Evolutionary conservation across 2,329 filamentous ascomycete species (phyloP).

Genomic region (Xylaria arbuscula): DNA sequence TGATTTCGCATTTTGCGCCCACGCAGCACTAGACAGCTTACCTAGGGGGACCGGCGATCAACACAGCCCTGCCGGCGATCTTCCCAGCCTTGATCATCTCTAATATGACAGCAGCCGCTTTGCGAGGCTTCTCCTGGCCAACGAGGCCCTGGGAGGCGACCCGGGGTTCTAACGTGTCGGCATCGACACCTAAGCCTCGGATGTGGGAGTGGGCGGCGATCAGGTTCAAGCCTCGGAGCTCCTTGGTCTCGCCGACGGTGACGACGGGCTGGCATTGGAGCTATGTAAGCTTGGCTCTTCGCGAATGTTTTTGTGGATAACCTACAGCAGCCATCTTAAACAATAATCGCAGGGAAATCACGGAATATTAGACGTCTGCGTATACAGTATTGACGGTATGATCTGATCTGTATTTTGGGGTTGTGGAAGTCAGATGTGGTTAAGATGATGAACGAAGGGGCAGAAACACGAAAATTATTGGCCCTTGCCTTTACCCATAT

Average conservation of each 20-base stretch:
- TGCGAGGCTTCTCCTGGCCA: constrained; percentile 94
- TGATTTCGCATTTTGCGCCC: too few species aligned
- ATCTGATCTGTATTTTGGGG: not conserved
- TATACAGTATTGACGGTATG: not conserved
- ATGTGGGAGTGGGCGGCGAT: constrained; percentile 99
- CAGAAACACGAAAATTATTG: constrained; percentile 39
- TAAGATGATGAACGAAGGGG: constrained; percentile 20
- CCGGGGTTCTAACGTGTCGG: constrained; percentile 88
- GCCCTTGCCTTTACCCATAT: constrained; percentile 22
- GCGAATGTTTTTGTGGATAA: constrained; percentile 34
- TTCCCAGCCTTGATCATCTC: constrained; percentile 99
- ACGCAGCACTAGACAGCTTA: constrained; percentile 49
- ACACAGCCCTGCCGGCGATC: constrained; percentile 92
- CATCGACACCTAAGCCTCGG: constrained; percentile 91
- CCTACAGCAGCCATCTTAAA: constrained; percentile 65
- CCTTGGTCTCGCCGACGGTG: constrained; percentile 94
- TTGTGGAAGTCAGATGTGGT: constrained; percentile 14
- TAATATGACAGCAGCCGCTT: constrained; percentile 93
- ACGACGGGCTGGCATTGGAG: constrained; percentile 62
- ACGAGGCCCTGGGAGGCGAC: constrained; percentile 90
- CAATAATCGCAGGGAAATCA: not conserved
- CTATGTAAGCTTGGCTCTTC: constrained; percentile 37
- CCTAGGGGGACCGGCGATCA: constrained; percentile 94
- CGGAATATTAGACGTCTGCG: not conserved
- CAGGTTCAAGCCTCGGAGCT: constrained; percentile 95